These are phyloP conservation scores for Syncephalastrum monosporum DNA, from an alignment of 371 early-diverging fungal species.

Conservation along the genomic window DNA sequence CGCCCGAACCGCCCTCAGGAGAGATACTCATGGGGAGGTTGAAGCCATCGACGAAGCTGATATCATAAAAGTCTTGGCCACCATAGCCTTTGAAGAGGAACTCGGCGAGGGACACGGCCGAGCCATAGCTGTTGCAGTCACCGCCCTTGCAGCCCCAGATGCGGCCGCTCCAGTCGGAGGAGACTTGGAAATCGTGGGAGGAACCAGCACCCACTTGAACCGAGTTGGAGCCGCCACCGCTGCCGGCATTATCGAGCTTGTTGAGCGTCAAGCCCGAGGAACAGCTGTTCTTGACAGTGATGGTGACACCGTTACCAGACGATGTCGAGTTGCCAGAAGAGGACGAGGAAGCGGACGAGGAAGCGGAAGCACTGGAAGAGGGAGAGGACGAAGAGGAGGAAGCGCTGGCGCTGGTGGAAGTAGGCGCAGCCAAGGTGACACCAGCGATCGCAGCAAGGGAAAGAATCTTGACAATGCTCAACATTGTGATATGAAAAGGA, in stretches of 20 bases:
- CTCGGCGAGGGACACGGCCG: conserved; percentile 39
- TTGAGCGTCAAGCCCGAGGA: conserved; percentile 22
- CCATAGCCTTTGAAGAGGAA: conserved; percentile 27
- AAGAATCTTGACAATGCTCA: conserved; percentile 20
- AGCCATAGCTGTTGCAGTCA: conserved; percentile 21
- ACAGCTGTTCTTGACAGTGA: conserved; percentile 43
- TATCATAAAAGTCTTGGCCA: conserved; percentile 34
- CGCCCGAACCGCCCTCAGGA: conserved; percentile 22
- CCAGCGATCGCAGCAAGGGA: conserved; percentile 22
- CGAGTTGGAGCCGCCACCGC: conserved; percentile 1
- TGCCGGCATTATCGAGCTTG: conserved; percentile 30
- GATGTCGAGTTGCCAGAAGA: conserved; percentile 4
- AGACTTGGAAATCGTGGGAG: conserved; percentile 17
- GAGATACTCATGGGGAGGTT: conserved; percentile 37
- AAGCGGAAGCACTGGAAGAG: background rate
- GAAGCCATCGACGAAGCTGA: conserved; percentile 43
- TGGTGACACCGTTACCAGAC: conserved; percentile 19
- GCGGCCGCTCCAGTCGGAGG: conserved; percentile 34
- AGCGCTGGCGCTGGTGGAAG: conserved; percentile 4
- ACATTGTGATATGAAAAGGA: conserved; percentile 10
- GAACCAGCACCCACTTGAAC: conserved; percentile 16
- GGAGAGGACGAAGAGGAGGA: conserved; percentile 6
- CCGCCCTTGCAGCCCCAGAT: conserved; percentile 38
- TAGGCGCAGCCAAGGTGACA: conserved; percentile 25
- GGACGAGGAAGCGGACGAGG: conserved; percentile 3